Conservation (phyloP, 2,329 filamentous ascomycete species). For the Nigrospora sphaerica region DNA sequence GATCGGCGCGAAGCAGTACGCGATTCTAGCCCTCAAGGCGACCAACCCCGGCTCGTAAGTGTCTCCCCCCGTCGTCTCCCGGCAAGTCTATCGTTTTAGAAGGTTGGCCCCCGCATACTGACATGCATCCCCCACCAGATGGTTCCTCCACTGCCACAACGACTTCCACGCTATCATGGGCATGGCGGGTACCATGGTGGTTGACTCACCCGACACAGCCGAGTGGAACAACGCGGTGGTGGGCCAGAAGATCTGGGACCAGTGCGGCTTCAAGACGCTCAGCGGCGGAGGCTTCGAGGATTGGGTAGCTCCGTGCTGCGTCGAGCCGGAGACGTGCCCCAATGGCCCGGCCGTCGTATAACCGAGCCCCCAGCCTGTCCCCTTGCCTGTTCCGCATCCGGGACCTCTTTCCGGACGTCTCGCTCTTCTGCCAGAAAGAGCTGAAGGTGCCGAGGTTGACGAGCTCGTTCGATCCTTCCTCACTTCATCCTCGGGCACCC, state of each 20-base stretch:
- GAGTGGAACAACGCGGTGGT: background rate
- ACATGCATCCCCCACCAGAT: background rate
- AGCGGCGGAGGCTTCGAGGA: background rate
- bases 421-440: no score
- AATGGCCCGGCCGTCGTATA: no score
- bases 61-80: background rate
- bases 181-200: constrained; percentile 1
- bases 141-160: constrained; percentile 3
- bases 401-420: no score
- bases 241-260: constrained; percentile 1
- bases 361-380: no score
- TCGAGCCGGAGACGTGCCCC: constrained; percentile 1
- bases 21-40: constrained; percentile 1
- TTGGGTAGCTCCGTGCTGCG: constrained; percentile 17
- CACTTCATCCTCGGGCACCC: no score
- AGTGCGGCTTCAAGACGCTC: constrained; percentile 1
- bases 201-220: background rate
- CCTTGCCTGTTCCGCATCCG: no score
- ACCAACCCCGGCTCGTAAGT: constrained; percentile 3
- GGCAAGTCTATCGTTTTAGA: background rate
- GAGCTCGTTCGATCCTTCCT: no score
- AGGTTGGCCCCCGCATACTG: background rate
- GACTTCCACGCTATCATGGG: constrained; percentile 2
- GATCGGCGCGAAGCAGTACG: background rate
- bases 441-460: no score